Conservation (phyloP, 75 land plant genomes). For the Adiantum capillusveneris region DNA sequence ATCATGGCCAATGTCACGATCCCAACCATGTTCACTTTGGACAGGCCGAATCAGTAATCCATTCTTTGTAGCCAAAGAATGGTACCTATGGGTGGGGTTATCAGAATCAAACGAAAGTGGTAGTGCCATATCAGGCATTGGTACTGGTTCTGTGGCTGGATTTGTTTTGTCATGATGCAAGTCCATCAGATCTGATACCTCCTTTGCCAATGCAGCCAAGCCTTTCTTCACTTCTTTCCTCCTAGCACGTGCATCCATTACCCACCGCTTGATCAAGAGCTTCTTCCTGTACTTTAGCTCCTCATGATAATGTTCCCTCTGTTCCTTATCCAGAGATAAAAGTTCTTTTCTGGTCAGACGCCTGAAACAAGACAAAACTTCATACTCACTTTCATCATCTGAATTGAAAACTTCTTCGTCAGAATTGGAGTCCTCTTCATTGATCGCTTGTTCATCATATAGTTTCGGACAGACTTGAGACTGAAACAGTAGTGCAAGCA, state of each 20-base stretch:
- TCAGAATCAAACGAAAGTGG: slow-evolving; percentile 91
- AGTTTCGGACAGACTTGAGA: slow-evolving; percentile 58
- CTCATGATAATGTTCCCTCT: slow-evolving; percentile 61
- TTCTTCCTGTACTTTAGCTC: slow-evolving; percentile 81
- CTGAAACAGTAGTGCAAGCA: slow-evolving; percentile 78
- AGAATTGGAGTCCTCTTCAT: slow-evolving; percentile 56
- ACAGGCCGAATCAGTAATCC: slow-evolving; percentile 84
- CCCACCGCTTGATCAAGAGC: slow-evolving; percentile 72
- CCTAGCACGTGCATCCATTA: slow-evolving; percentile 50
- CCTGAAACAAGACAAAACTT: slow-evolving; percentile 62
- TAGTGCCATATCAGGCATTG: slow-evolving; percentile 80
- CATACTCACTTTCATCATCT: slow-evolving; percentile 79
- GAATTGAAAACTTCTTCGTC: slow-evolving; percentile 64
- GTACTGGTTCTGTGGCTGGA: slow-evolving; percentile 68
- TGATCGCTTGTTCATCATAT: slow-evolving; percentile 51
- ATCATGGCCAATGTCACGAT: slow-evolving; percentile 93
- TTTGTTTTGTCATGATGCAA: slow-evolving; percentile 38
- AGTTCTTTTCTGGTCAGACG: slow-evolving; percentile 66
- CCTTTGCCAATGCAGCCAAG: slow-evolving; percentile 13
- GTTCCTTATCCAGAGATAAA: slow-evolving; percentile 41
- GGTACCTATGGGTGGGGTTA: slow-evolving; percentile 67
- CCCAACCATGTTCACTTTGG: slow-evolving; percentile 95
- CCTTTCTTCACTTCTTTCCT: slow-evolving; percentile 54
- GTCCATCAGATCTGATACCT: slow-evolving; percentile 13
- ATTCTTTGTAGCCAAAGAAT: slow-evolving; percentile 68